Evolutionary conservation across 2,329 filamentous ascomycete species (phyloP).

Genomic region (Aspergillus floridensis): DNA sequence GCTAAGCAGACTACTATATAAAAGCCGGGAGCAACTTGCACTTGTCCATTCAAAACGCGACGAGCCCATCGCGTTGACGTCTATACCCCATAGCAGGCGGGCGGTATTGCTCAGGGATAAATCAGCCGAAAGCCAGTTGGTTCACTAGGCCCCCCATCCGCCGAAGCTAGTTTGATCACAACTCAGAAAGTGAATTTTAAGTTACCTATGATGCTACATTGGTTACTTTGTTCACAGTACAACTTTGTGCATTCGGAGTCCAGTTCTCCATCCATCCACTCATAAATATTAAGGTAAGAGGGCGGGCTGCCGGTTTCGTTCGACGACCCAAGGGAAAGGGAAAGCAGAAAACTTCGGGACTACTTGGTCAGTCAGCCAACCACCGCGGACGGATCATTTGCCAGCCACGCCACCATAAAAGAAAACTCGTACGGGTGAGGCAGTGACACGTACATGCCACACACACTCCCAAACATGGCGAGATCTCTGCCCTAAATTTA

Average conservation of each 20-base stretch:
- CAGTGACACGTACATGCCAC: constrained; percentile 6
- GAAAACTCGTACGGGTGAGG: background rate
- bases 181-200: no score
- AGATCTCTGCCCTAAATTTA: background rate
- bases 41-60: background rate
- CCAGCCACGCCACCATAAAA: constrained; percentile 17
- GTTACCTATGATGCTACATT: no score
- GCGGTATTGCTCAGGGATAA: no score
- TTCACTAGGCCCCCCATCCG: no score
- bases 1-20: background rate
- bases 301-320: background rate
- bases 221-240: no score
- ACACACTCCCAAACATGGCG: background rate
- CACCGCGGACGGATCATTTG: constrained; percentile 18
- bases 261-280: background rate
- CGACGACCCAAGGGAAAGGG: constrained; percentile 7
- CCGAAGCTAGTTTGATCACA: no score
- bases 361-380: constrained; percentile 13
- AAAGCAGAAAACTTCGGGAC: no score
- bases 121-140: no score
- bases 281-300: background rate
- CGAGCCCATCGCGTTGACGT: background rate
- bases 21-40: background rate
- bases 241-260: no score
- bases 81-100: background rate